Base-by-base conservation (phyloP, 2,329 filamentous ascomycete species). In the Aspergillus persii region DNA sequence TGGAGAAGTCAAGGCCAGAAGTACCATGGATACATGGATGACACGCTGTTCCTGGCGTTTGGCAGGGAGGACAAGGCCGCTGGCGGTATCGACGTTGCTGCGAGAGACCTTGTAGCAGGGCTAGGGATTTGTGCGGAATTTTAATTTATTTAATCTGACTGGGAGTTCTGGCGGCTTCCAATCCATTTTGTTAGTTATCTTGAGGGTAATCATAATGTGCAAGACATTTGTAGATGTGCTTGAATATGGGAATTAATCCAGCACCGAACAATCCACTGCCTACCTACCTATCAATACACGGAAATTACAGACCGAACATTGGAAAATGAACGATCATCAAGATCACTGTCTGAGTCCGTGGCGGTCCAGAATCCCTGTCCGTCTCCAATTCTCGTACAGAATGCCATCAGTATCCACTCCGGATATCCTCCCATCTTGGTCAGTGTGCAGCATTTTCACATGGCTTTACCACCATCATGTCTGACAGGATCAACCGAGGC, bases 1-100 rank as follows among this genome's bases (percentile, higher is more conserved):
- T 87, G 85, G 84, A 84, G 81, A 67, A 67, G 61, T 0, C 68
- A 69, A 0, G 77, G 75, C 0, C 71, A 78, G 61, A 79, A 68
- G 31, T 86, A 86, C 61, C 81, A 86, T 64, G 85, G 84, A 0
- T 85, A 80, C 56, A 59, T 82, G 8, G 84, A 86, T 61, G 84
- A 87, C 64, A 77, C 80, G 11, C 18, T 86, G 12, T 81, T 86
- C 46, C 48, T 87, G 3, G 77, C 72, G 0, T 86, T 87, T 67
- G 84, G 84, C 0, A 79, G 85, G 39, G 84, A 87, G 66, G 84
- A 86, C 66, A 62, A 71, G 50, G 71, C 66, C 30, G 71, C 80
- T 0, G 84, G 70, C 0, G 81, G 76, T 0, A 83, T 86, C 18
- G 83, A 86, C 65, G 71, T 86, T 1, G 49, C 71, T 7, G 83